Evolutionary conservation across 768 basidiomycete species (phyloP), one percentile per base, ranked within the genome.

Genomic region (Kwoniella bestiolae): DNA sequence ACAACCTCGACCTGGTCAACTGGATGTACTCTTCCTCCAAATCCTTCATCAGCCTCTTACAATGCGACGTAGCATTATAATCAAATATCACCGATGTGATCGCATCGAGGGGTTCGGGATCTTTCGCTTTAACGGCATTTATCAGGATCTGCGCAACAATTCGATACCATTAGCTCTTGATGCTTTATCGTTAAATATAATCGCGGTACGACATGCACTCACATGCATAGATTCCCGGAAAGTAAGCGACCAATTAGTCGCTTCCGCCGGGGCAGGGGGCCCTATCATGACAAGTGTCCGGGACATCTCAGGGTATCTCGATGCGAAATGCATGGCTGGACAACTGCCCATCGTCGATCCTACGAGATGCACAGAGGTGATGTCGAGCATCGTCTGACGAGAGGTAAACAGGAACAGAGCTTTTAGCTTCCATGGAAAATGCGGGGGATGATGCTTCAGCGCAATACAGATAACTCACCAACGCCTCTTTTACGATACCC

Each of bases 381-480:
- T 38, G n/a, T 50, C 32, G 5, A 68, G 61, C 5, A 44, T 38
- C 16, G 18, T 45, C 61, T 57, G 2, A 12, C 8, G 11, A 21
- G 7, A 9, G 1, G 29, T 44, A n/a, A n/a, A n/a, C n/a, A n/a
- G n/a, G n/a, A n/a, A n/a, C n/a, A n/a, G n/a, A n/a, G n/a, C n/a
- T n/a, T n/a, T n/a, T n/a, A n/a, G n/a, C n/a, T n/a, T 47, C 14
- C 23, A 47, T n/a, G 6, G 5, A 11, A 47, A n/a, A 47, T 5
- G 5, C n/a, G 23, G 49, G 49, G 25, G 26, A 51, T 28, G 21
- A n/a, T n/a, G n/a, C n/a, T n/a, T n/a, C n/a, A n/a, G n/a, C n/a
- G n/a, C n/a, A n/a, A n/a, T n/a, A n/a, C n/a, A n/a, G n/a, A 21
- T 7, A 21, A 53, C 66, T 51, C 50, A 68, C 66, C 29, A 68